These are phyloP conservation scores for Veloboletus limbatus DNA, from an alignment of 1,284 basidiomycete genomes.

Conservation along the genomic window DNA sequence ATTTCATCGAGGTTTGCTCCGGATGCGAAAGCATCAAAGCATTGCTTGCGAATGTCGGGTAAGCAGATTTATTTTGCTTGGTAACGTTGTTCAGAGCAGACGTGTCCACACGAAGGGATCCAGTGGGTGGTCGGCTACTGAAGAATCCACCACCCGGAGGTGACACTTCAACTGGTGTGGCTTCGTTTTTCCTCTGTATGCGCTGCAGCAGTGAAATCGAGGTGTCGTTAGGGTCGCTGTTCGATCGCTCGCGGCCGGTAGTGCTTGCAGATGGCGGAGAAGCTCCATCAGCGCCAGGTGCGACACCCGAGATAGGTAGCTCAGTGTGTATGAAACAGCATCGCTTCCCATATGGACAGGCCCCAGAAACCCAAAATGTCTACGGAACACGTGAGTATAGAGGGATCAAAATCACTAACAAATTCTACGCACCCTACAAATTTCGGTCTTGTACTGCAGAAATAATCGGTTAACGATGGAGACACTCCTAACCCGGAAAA, in stretches of 20 bases:
- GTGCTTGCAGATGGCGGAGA: conserved; percentile 48
- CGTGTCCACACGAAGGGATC: conserved; percentile 70
- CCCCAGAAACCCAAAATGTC: conserved; percentile 90
- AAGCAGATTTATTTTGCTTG: conserved; percentile 83
- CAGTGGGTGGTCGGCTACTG: conserved; percentile 57
- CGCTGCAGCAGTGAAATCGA: conserved; percentile 70
- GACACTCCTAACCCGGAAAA: conserved; percentile 5
- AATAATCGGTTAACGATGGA: conserved; percentile 13
- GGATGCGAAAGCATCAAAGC: conserved; percentile 63
- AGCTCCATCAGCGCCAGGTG: conserved; percentile 47
- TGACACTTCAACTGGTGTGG: conserved; percentile 46
- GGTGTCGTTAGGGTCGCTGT: conserved; percentile 73
- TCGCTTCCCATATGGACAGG: conserved; percentile 85
- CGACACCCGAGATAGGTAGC: conserved; percentile 59
- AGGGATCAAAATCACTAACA: conserved; percentile 8
- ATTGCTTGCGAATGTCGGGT: conserved; percentile 72
- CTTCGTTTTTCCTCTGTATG: conserved; percentile 63
- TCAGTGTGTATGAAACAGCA: conserved; percentile 91
- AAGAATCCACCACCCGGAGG: conserved; percentile 46
- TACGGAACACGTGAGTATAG: conserved; percentile 32
- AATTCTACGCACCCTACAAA: conserved; percentile 69
- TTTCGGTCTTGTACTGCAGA: conserved; percentile 84
- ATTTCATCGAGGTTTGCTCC: conserved; percentile 58
- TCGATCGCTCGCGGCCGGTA: conserved; percentile 68
- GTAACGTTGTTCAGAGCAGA: conserved; percentile 55